These are phyloP conservation scores for Acephala macrosclerotiorum DNA, from an alignment of 2,329 filamentous ascomycete species.

Conservation along the genomic window DNA sequence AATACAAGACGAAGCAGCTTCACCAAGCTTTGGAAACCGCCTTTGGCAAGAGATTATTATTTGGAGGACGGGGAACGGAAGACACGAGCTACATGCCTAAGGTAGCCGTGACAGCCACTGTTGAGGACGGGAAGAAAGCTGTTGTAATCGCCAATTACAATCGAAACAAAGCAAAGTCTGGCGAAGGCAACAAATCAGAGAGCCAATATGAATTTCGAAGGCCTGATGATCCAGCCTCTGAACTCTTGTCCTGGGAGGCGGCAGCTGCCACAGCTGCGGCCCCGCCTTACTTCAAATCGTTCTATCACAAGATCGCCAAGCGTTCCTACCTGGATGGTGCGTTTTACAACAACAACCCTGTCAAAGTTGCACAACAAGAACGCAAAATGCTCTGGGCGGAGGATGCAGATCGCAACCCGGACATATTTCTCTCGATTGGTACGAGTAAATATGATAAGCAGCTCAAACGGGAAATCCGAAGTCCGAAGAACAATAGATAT, in stretches of 20 bases:
- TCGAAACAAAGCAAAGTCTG: neutral
- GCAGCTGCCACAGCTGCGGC: slow-evolving; percentile 10
- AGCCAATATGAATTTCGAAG: slow-evolving; percentile 12
- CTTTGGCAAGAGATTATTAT: slow-evolving; percentile 7
- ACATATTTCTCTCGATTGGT: slow-evolving; percentile 6
- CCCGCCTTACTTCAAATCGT: neutral
- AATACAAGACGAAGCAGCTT: slow-evolving; percentile 17
- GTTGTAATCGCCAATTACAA: slow-evolving; percentile 20
- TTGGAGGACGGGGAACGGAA: slow-evolving; percentile 6
- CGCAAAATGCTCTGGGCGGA: neutral
- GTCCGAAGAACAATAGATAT: neutral
- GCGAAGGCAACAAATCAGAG: neutral
- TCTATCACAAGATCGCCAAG: neutral
- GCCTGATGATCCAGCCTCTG: neutral
- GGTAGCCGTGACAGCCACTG: slow-evolving; percentile 17
- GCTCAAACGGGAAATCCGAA: neutral
- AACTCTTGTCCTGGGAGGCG: slow-evolving; percentile 17
- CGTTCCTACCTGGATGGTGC: neutral
- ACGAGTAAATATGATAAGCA: neutral
- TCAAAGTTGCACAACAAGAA: neutral
- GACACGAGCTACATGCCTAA: slow-evolving; percentile 5
- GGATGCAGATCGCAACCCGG: neutral
- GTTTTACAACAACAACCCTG: slow-evolving; percentile 1
- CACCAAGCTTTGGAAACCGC: slow-evolving; percentile 1
- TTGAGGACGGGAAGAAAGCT: neutral